Conservation (phyloP, 768 basidiomycete species). For the Hydnum rufescens region DNA sequence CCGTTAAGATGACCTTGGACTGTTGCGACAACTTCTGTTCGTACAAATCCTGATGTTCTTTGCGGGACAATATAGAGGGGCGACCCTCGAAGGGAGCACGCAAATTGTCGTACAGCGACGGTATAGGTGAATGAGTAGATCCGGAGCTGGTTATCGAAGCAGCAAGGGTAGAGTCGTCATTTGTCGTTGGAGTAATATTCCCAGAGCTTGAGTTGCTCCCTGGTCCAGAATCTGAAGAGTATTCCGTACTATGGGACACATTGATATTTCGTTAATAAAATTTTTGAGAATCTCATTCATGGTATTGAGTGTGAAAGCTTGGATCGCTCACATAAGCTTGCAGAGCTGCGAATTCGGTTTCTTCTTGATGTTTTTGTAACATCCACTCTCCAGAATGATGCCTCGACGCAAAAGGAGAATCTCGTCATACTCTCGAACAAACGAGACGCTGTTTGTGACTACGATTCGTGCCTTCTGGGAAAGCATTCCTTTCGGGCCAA, state of each 20-base stretch:
- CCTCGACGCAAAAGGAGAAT: slow-evolving; percentile 61
- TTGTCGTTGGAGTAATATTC: slow-evolving; percentile 27
- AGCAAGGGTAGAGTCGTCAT: slow-evolving; percentile 3
- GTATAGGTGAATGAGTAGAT: not conserved
- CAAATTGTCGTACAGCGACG: not conserved
- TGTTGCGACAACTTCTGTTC: not conserved
- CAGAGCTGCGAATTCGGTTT: slow-evolving; percentile 45
- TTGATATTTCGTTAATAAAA: slow-evolving; percentile 2
- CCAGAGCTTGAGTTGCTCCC: slow-evolving; percentile 21
- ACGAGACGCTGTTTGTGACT: slow-evolving; percentile 78
- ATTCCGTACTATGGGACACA: slow-evolving; percentile 4
- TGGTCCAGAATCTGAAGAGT: not conserved
- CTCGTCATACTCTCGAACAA: slow-evolving; percentile 56
- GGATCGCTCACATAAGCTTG: slow-evolving; percentile 46
- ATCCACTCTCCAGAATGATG: slow-evolving; percentile 57
- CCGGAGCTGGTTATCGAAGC: not conserved
- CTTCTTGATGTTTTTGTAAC: slow-evolving; percentile 38
- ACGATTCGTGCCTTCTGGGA: slow-evolving; percentile 67
- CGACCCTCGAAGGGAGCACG: not conserved
- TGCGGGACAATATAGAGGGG: slow-evolving; percentile 16
- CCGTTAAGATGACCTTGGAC: slow-evolving; percentile 15
- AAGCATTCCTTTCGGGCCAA: slow-evolving; percentile 69
- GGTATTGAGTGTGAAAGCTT: too few relatives aligned
- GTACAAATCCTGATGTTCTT: slow-evolving; percentile 10
- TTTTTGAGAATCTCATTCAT: not conserved